These are phyloP conservation scores for Teratosphaeria destructans DNA, from an alignment of 2,329 filamentous ascomycete genomes.

Conservation along the genomic window DNA sequence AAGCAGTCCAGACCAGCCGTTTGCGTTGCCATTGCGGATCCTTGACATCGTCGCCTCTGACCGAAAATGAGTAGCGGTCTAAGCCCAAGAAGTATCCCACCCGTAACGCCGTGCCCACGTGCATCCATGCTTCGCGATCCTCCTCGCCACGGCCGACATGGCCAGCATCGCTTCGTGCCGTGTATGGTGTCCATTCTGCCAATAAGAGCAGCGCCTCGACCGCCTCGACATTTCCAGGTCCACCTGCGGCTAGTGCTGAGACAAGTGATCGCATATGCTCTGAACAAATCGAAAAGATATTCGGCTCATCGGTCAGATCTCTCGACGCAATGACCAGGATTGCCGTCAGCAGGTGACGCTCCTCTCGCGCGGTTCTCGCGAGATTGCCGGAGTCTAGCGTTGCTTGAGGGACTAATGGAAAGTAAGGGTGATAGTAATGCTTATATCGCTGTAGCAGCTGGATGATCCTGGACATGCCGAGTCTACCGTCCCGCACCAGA, in stretches of 20 bases:
- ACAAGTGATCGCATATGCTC: conserved; percentile 61
- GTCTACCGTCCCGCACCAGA: conserved; percentile 30
- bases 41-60: conserved; percentile 46
- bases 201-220: conserved; percentile 60
- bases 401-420: conserved; percentile 54
- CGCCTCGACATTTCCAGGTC: conserved; percentile 57
- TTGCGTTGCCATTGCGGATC: conserved; percentile 52
- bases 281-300: conserved; percentile 55
- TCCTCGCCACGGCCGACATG: conserved; percentile 62
- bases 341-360: conserved; percentile 58
- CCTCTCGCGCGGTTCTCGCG: conserved; percentile 46
- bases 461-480: conserved; percentile 39
- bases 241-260: conserved; percentile 55
- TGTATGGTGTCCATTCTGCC: conserved; percentile 63
- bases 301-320: conserved; percentile 53
- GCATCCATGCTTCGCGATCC: conserved; percentile 67
- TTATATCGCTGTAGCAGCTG: conserved; percentile 49
- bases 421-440: conserved; percentile 58
- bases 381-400: conserved; percentile 47
- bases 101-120: conserved; percentile 59
- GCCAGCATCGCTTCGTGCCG: conserved; percentile 48
- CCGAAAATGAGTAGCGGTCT: conserved; percentile 57
- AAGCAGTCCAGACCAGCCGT: conserved; percentile 57
- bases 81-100: conserved; percentile 61
- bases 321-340: conserved; percentile 62